Base-by-base conservation (phyloP, 768 basidiomycete species). In the Termitomyces sp. region DNA sequence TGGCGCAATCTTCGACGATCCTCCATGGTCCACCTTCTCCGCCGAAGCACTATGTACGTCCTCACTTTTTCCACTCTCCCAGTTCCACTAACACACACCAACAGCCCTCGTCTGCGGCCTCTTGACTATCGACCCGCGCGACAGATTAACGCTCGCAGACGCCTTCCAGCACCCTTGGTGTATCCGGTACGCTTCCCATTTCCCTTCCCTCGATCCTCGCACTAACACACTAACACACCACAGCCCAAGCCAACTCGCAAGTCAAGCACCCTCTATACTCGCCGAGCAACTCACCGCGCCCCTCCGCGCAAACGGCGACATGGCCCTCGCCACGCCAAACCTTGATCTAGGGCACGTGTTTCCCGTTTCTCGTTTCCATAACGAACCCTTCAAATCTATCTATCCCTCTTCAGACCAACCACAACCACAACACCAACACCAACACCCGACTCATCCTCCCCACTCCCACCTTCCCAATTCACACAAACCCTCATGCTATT, bases 401-500 rank as follows among this genome's bases (percentile, higher is more conserved):
- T n/a, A 9, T 20, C 12, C 20, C 12, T 41, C 33, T 34, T 4
- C 44, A 24, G 27, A 27, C 16, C 15, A 2, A 52, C 20, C 44
- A 13, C 20, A n/a, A n/a, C n/a, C n/a, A n/a, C n/a, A n/a, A n/a
- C n/a, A n/a, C n/a, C n/a, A n/a, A n/a, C n/a, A 11, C 6, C 36
- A 16, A 18, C 24, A 2, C 8, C n/a, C 41, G n/a, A 42, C 3
- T 4, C 18, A 0, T 3, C 41, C 41, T n/a, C 24, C 4, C 3
- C 80, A 78, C 4, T 75, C 78, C 9, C 76, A 78, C 52, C 75
- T 76, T 85, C 89, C 0, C 89, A 91, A 64, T 95, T 95, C 70
- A 91, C 91, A 0, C 89, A 91, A 65, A 77, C 85, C 0, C 78
- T 95, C 18, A 81, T 91, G 76, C 80, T 94, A 54, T 94, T 93